Evolutionary conservation across 2,329 filamentous ascomycete species (phyloP), one percentile per base, ranked within the genome.

Genomic region (Microsporum audouinii): DNA sequence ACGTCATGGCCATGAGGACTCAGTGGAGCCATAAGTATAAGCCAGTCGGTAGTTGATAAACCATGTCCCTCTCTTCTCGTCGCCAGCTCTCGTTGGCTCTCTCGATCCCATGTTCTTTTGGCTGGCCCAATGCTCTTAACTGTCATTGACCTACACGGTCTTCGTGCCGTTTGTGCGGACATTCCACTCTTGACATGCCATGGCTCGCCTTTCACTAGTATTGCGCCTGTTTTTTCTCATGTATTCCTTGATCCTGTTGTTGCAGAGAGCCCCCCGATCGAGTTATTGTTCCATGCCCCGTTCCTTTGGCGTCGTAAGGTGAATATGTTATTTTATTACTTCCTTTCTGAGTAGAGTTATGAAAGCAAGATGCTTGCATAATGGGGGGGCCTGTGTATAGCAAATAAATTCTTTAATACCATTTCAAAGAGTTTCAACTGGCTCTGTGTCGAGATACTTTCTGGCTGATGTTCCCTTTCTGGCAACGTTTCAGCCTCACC

Each of bases 21-120:
- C 69, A 72, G 47, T 76, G 74, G 74, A 74, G 71, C 61, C 71
- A 68, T 49, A 72, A 72, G 62, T 75, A 69, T 53, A 61, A 61
- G 14, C 60, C 63, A 27, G 61, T 66, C 39, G 45, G 56, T 34
- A 56, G 43, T n/a, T 39, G 36, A 43, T 45, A 59, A 17, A 17
- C 36, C 10, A 39, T 17, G 33, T 38, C 29, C 36, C 27, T 17
- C 53, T 34, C 29, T 47, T 43, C 59, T 27, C 51, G 36, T 55
- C 6, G 31, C 51, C 36, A 31, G 45, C 10, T 51, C 27, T 51
- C 45, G 27, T 5, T 41, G 41, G 23, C 41, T 7, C 51, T 7
- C 29, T 23, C 51, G 31, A 23, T 36, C 51, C 12, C 31, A 3
- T 55, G 14, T 61, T 5, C 56, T 10, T 58, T 62, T 64, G 63